Base-by-base conservation (phyloP, 805 yeast genomes). In the Yamadazyma kitorensis region DNA sequence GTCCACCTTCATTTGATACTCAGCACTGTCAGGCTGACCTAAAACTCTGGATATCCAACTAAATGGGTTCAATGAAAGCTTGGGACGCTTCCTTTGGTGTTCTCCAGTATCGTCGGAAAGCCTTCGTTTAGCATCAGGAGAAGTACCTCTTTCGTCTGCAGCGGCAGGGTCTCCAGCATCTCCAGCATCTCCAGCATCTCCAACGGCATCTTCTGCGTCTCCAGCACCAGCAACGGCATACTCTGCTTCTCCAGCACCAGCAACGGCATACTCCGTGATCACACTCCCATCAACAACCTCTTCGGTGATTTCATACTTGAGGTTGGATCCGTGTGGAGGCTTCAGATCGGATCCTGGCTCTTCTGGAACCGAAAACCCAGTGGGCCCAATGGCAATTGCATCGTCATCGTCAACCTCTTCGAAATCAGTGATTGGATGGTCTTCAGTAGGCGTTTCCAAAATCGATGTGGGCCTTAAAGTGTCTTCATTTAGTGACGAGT, bases 391-490 rank as follows among this genome's bases (percentile, higher is more conserved):
- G 12, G 24, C 24, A 5, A 5, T n/a, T 13, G 21, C 18, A n/a
- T 14, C 17, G 12, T 33, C 18, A n/a, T 15, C 19, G 6, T 21
- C 30, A 15, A 33, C 35, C n/a, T 23, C 27, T 3, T 14, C 25
- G 4, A 26, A 17, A 12, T 32, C 29, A 18, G 23, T 23, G 6
- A 27, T 35, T 10, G 6, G 11, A 9, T 34, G 33, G 17, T 31
- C 25, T 31, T 55, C 56, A 33, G 47, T 49, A 6, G 20, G 22
- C 12, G 33, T 24, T 16, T 29, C 33, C 10, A 20, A 6, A 20
- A 20, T 10, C 5, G 25, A 20, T 12, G 33, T 19, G 14, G 33
- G 33, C 15, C 22, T 23, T 12, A 30, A 7, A 5, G 24, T 28
- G 11, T 28, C 31, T 6, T 10, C 13, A 15, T 16, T 13, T 8